These are phyloP conservation scores for Fermentozyma sake DNA, from an alignment of 1,139 yeast species.

Conservation along the genomic window DNA sequence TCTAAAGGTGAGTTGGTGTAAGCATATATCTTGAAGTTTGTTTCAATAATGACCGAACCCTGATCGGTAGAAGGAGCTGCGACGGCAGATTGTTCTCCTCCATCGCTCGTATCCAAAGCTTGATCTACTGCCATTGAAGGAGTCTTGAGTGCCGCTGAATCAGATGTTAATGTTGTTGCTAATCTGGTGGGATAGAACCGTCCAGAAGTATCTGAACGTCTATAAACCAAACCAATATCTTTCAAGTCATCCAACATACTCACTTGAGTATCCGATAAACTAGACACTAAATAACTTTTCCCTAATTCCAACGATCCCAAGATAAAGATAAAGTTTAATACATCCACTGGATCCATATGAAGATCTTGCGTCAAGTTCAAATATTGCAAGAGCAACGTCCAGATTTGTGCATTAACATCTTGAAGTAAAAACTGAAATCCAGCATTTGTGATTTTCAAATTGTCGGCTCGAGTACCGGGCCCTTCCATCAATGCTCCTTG, in stretches of 20 bases:
- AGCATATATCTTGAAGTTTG: conserved; percentile 89
- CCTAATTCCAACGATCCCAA: conserved; percentile 91
- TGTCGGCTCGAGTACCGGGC: conserved; percentile 27
- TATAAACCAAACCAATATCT: conserved; percentile 90
- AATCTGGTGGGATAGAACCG: conserved; percentile 87
- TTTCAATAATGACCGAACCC: conserved; percentile 84
- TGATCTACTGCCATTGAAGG: conserved; percentile 69
- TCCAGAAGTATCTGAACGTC: conserved; percentile 53
- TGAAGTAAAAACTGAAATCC: conserved; percentile 94
- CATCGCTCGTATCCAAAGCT: conserved; percentile 43
- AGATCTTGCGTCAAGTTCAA: conserved; percentile 77
- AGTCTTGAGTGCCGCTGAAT: conserved; percentile 61
- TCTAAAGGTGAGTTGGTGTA: conserved; percentile 94
- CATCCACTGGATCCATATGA: conserved; percentile 95
- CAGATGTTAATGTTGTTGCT: conserved; percentile 89
- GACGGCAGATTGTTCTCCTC: conserved; percentile 15
- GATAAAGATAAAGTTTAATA: conserved; percentile 86
- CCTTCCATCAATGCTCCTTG: conserved; percentile 87
- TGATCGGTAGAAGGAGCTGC: conserved; percentile 17
- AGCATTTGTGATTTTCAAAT: conserved; percentile 72
- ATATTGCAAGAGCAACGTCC: conserved; percentile 88
- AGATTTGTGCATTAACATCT: conserved; percentile 89
- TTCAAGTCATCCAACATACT: conserved; percentile 85
- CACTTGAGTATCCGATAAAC: conserved; percentile 74
- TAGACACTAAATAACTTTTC: conserved; percentile 69